Base-by-base conservation (phyloP, 2,329 filamentous ascomycete species). In the Aspergillus calidoustus region DNA sequence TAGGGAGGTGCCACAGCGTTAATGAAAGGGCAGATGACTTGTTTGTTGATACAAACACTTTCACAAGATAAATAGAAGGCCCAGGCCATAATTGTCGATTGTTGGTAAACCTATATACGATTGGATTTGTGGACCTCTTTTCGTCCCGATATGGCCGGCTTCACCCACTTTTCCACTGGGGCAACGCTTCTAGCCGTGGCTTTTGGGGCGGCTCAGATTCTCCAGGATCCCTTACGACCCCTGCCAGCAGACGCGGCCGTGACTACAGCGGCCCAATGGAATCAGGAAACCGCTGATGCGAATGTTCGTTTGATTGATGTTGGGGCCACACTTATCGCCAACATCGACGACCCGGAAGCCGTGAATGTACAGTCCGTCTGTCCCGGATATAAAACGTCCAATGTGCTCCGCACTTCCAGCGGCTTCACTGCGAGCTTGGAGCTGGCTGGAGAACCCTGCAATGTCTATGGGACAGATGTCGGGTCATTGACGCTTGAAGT, bases 391-490 rank as follows among this genome's bases (percentile, higher is more conserved):
- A 84, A 74, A 57, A 85, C 84, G 2, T 82, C 79, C 2, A 76
- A 82, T 62, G 77, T 87, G 11, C 67, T 80, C 47, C 73, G 80
- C 25, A 81, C 76, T 13, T 67, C 74, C 4, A 71, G 74, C 62
- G 85, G 85, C 3, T 77, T 88, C 55, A 82, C 78, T 2, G 86
- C 85, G 7, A 80, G 76, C 4, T 69, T 88, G 67, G 77, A 69
- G 0, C 72, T 88, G 57, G 84, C 84, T 43, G 86, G 85, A 3
- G 66, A 78, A 23, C 72, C 84, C 31, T 88, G 92, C 80, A 90
- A 94, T 74, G 85, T 87, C 23, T 96, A 94, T 66, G 92, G 92
- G 0, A 89, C 83, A 7, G 92, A 96, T 71, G 80, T 96, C 30
- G 82, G 88, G 25, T 79, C 83, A 4, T 79, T 96, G 53, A 84